Evolutionary conservation across 352 stramenopile species (phyloP), one percentile per base, ranked within the genome.

Genomic region (Pythium rhizo-oryzae): DNA sequence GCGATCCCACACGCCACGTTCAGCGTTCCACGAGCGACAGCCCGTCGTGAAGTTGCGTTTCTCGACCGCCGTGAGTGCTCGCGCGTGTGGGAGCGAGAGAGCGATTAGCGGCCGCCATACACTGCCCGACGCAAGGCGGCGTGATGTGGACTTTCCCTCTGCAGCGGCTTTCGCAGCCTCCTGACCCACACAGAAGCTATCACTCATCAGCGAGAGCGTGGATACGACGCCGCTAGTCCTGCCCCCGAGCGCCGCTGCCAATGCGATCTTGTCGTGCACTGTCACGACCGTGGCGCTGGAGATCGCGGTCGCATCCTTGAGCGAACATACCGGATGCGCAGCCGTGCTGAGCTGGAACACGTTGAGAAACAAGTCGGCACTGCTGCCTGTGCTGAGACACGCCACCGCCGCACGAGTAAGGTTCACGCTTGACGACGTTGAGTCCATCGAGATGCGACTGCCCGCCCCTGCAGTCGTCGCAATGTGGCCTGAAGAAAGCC

Each of bases 11-110:
- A 52, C 47, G 1, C 64, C 70, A 0, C 23, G 54, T 5, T 74
- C 61, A 0, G 65, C 25, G 39, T 87, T 81, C 85, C 85, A 94
- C 11, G 77, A 73, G 4, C 79, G 72, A 56, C 85, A 94, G 0
- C 66, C 56, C 0, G 84, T 92, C 3, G 84, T 79, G 59, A 91
- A 94, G 39, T 91, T 88, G 16, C 70, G 71, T 53, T 82, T 65
- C 25, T 90, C 80, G 9, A 89, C 58, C 0, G 61, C 37, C 1
- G 79, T 75, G 2, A 94, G 59, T n/a, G 65, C 24, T 4, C 81
- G 74, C 0, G 67, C 11, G 23, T 92, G 85, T 0, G 81, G 79
- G 37, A 94, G 83, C 9, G 76, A 78, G 12, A 91, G 53, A 0
- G 67, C 71, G 1, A 85, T 54, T 0, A 94, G 63, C 0, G 82